A percentile compares a stretch with the other conserved stretches of the same genome.
phyloP scores from a whole-genome alignment of 495 filamentous ascomycete genomes.

The Chaetomidium leptoderma region DNA sequence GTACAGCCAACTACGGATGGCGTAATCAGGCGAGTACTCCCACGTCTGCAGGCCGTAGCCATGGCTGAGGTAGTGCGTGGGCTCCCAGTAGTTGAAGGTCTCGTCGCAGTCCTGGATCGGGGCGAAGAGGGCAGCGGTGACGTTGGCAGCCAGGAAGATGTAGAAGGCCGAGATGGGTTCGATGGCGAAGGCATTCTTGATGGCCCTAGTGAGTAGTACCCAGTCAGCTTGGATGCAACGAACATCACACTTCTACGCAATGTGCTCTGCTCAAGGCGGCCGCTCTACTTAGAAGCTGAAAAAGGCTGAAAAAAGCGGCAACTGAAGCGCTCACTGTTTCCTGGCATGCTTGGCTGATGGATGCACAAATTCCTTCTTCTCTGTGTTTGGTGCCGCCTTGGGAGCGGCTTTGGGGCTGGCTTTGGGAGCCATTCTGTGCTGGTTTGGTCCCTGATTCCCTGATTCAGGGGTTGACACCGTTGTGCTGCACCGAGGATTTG shows the following conservation, averaged over 20 bases:
- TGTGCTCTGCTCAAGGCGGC: no score
- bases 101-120: constrained; percentile 99
- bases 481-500: no score
- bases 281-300: no score
- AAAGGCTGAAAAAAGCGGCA: not conserved
- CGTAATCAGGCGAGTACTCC: constrained; percentile 96
- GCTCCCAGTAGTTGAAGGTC: constrained; percentile 99
- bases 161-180: constrained; percentile 73
- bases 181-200: constrained; percentile 58
- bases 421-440: constrained; percentile 28
- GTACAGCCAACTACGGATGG: constrained; percentile 95
- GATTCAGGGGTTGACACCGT: not conserved
- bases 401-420: constrained; percentile 23
- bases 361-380: constrained; percentile 37
- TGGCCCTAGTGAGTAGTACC: constrained; percentile 32
- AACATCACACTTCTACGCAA: no score
- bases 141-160: constrained; percentile 65
- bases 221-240: constrained; percentile 12
- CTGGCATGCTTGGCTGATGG: constrained; percentile 44
- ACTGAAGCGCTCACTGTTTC: constrained; percentile 37
- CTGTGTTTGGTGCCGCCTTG: constrained; percentile 17
- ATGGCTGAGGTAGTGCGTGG: constrained; percentile 88
- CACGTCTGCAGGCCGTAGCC: constrained; percentile 94
- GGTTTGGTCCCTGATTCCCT: not conserved
- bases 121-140: constrained; percentile 72